phyloP scores from a whole-genome alignment of 257 asterid genomes.

The Prunella vulgaris region DNA sequence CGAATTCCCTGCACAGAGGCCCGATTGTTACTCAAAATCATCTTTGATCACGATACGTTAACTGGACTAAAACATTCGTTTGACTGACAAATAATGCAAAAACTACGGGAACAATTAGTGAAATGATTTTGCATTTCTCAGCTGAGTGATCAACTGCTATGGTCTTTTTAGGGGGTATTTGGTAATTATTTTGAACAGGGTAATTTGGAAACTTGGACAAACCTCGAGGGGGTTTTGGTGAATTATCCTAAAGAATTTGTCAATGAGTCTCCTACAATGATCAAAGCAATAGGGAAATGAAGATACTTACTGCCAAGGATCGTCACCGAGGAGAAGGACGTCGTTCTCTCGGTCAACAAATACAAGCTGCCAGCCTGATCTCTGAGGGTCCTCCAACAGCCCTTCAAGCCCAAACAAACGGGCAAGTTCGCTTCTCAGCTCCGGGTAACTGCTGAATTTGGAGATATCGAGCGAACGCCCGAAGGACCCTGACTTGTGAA shows the following conservation, averaged over 20 bases:
- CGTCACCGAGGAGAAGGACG: conserved; percentile 97
- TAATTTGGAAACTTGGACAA: not conserved
- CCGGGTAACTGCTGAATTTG: conserved; percentile 86
- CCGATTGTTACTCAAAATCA: not conserved
- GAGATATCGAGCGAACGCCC: conserved; percentile 93
- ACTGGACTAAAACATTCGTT: no score
- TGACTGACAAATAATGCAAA: no score
- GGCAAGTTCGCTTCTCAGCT: conserved; percentile 90
- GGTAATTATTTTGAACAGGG: no score
- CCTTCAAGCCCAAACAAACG: conserved; percentile 93
- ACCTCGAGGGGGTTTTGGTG: not conserved
- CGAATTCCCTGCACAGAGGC: conserved; percentile 59
- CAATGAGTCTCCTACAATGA: not conserved
- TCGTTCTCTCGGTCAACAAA: conserved; percentile 97
- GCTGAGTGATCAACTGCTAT: no score
- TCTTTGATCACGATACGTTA: no score
- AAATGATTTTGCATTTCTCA: not conserved
- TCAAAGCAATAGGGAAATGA: not conserved
- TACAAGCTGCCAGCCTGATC: conserved; percentile 99
- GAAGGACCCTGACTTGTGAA: conserved; percentile 86
- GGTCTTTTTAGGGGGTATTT: no score
- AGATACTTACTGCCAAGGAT: conserved; percentile 92
- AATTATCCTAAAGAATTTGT: not conserved
- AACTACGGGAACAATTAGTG: no score
- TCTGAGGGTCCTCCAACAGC: conserved; percentile 92